phyloP scores from a whole-genome alignment of 257 asterid species.

The Mitragyna speciosa region DNA sequence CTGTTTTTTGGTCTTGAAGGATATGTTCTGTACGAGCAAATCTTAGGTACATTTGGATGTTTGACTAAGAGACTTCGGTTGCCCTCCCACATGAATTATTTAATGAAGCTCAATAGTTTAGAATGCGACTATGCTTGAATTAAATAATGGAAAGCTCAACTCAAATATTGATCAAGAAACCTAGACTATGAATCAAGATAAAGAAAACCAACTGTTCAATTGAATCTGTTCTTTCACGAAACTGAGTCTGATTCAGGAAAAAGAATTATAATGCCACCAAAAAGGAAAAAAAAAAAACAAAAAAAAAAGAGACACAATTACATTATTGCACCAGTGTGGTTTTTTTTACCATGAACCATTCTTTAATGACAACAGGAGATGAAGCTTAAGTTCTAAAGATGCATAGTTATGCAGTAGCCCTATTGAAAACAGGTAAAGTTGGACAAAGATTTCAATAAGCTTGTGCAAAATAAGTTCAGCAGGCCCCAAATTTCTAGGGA shows the following conservation, averaged over 20 bases:
- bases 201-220: too few species aligned
- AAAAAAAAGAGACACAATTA: too few species aligned
- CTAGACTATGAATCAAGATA: neutral
- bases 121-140: neutral
- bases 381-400: neutral
- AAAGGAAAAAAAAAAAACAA: too few species aligned
- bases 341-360: neutral
- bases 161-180: neutral
- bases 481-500: neutral
- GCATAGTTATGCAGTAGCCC: neutral
- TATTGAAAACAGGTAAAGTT: neutral
- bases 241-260: too few species aligned
- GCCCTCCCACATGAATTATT: neutral
- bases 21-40: neutral
- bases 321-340: neutral
- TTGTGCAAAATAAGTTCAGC: neutral
- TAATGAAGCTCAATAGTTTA: neutral
- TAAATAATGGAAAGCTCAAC: neutral
- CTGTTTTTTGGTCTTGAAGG: neutral
- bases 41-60: neutral
- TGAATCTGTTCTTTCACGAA: too few species aligned
- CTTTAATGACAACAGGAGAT: neutral
- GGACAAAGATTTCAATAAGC: neutral
- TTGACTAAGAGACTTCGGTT: too few species aligned
- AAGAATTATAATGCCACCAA: too few species aligned